A percentile compares a stretch with the other conserved stretches of the same genome.
These are phyloP conservation scores for Aspergillus sp. DNA, from an alignment of 2,329 filamentous ascomycete genomes.

Conservation along the genomic window DNA sequence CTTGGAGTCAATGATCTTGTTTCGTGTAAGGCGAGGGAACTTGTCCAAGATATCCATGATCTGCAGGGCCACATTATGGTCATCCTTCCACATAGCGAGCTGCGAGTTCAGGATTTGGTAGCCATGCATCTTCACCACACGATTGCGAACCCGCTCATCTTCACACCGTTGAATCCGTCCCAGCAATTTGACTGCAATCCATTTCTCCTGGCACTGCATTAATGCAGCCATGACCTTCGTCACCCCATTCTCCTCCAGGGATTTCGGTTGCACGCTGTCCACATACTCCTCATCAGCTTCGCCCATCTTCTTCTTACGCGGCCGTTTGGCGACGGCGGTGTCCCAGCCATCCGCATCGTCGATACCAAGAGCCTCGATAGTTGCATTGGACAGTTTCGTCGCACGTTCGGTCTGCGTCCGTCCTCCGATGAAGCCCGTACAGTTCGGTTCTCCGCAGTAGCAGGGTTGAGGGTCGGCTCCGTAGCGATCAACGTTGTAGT, in stretches of 20 bases:
- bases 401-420: constrained; percentile 95
- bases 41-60: constrained; percentile 82
- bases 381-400: constrained; percentile 81
- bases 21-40: constrained; percentile 83
- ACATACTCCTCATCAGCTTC: constrained; percentile 96
- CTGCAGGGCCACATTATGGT: constrained; percentile 82
- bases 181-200: constrained; percentile 94
- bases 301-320: constrained; percentile 81
- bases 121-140: constrained; percentile 91
- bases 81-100: constrained; percentile 77
- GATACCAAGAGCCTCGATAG: constrained; percentile 91
- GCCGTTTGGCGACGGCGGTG: constrained; percentile 78
- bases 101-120: constrained; percentile 91
- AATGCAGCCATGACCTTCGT: constrained; percentile 94
- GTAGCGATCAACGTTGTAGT: constrained; percentile 98
- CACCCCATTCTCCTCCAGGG: constrained; percentile 73
- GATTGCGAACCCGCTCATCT: constrained; percentile 78
- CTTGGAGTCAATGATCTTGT: constrained; percentile 95
- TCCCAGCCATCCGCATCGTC: constrained; percentile 91
- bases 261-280: constrained; percentile 74
- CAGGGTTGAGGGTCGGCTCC: constrained; percentile 94
- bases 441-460: constrained; percentile 92
- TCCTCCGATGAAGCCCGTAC: constrained; percentile 91
- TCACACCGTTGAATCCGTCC: constrained; percentile 79
- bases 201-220: constrained; percentile 98